These are phyloP conservation scores for Blastobotrys robertii DNA, from an alignment of 805 yeast genomes.

Conservation along the genomic window DNA sequence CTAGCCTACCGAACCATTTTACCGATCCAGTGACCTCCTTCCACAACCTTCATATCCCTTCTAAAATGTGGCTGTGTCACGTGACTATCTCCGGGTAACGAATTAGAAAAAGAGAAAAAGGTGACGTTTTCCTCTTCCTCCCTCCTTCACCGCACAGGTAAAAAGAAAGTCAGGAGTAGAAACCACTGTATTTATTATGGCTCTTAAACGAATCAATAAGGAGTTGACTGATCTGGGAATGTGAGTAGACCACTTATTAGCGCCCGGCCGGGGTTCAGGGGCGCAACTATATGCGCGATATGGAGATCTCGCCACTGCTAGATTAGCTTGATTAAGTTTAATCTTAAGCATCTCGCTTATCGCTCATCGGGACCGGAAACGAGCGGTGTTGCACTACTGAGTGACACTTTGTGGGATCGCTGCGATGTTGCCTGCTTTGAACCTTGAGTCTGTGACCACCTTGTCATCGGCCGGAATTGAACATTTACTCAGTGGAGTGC, in stretches of 20 bases:
- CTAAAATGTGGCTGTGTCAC: neutral
- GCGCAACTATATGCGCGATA: neutral
- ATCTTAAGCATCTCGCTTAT: neutral
- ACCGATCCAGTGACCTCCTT: no score
- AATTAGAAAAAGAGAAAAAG: neutral
- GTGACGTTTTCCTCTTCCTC: neutral
- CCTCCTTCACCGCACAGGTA: neutral
- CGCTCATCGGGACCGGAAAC: neutral
- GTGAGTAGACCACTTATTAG: slow-evolving; percentile 39
- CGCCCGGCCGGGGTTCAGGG: no score
- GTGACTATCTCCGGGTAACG: neutral
- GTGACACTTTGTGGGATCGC: no score
- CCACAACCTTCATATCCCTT: no score
- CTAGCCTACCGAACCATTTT: no score
- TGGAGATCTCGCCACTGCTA: no score
- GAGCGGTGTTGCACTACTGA: no score
- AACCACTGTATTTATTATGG: slow-evolving; percentile 39
- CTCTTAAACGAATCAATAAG: slow-evolving; percentile 90
- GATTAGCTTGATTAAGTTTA: no score
- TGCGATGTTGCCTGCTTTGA: no score
- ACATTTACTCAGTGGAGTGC: no score
- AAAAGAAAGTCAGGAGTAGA: neutral
- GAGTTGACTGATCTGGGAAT: slow-evolving; percentile 92
- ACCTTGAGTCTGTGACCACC: no score
- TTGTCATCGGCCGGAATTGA: no score